These are phyloP conservation scores for Apiosordaria backusii DNA, from an alignment of 495 filamentous ascomycete species.

Conservation along the genomic window DNA sequence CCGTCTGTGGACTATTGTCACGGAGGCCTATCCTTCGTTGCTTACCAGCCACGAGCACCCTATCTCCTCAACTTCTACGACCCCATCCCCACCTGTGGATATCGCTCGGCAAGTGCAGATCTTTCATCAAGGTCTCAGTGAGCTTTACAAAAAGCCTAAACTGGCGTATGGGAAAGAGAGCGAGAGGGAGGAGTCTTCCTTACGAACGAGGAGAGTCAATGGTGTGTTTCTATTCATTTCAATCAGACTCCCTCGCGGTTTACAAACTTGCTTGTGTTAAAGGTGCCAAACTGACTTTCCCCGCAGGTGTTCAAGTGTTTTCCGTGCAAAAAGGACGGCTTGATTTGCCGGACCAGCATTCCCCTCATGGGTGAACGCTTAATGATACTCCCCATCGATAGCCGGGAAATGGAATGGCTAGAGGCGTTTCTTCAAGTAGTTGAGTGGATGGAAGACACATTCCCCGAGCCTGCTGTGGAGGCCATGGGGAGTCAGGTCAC, in stretches of 20 bases:
- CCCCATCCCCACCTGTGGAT: neutral
- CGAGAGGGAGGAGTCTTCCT: too few relatives aligned
- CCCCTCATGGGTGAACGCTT: neutral
- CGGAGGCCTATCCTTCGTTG: slow-evolving; percentile 1
- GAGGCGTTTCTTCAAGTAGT: slow-evolving; percentile 12
- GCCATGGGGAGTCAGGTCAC: neutral
- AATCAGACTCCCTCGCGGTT: too few relatives aligned
- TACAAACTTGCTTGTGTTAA: too few relatives aligned
- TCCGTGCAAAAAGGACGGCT: neutral
- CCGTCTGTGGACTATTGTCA: slow-evolving; percentile 12
- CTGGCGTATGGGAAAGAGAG: too few relatives aligned
- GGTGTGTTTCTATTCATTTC: neutral
- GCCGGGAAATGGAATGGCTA: slow-evolving; percentile 18
- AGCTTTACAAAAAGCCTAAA: too few relatives aligned
- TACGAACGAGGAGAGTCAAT: neutral
- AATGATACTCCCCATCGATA: slow-evolving; percentile 8
- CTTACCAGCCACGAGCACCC: neutral
- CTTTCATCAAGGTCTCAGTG: too few relatives aligned
- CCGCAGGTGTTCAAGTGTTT: slow-evolving; percentile 1
- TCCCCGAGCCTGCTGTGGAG: slow-evolving; percentile 9
- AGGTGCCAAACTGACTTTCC: neutral
- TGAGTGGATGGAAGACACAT: slow-evolving; percentile 17
- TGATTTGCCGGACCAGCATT: too few relatives aligned
- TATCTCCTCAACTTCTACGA: neutral
- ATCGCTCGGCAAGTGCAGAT: too few relatives aligned